These are phyloP conservation scores for Wickerhamomyces ciferrii DNA, from an alignment of 805 yeast species.

Conservation along the genomic window DNA sequence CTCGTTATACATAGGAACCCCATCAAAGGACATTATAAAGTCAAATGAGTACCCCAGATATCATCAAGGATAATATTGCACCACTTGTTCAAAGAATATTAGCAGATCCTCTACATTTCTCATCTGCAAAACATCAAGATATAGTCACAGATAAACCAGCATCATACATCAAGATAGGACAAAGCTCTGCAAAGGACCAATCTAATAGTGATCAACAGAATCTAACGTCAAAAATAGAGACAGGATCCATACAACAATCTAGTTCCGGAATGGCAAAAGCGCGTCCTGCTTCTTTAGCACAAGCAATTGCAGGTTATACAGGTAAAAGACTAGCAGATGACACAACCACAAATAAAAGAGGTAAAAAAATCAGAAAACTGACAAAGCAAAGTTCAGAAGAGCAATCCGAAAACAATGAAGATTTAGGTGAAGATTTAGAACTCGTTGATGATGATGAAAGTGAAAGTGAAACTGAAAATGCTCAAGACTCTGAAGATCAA, in stretches of 20 bases:
- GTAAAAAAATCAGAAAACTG: slow-evolving; percentile 20
- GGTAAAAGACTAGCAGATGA: slow-evolving; percentile 16
- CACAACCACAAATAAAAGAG: slow-evolving; percentile 4
- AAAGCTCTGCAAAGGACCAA: slow-evolving; percentile 4
- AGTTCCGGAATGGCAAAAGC: neutral
- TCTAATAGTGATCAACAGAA: slow-evolving; percentile 5
- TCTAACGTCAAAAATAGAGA: slow-evolving; percentile 2
- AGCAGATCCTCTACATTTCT: slow-evolving; percentile 58
- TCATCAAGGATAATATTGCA: slow-evolving; percentile 28
- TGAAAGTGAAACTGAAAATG: slow-evolving; percentile 12
- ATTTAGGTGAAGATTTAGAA: slow-evolving; percentile 27
- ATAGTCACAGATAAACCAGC: slow-evolving; percentile 39
- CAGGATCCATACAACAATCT: neutral
- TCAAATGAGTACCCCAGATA: slow-evolving; percentile 19
- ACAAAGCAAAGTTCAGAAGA: slow-evolving; percentile 11
- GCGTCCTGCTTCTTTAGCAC: slow-evolving; percentile 19
- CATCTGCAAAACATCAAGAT: slow-evolving; percentile 53
- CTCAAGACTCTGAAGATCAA: slow-evolving; percentile 8
- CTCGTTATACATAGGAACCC: neutral
- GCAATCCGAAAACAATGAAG: slow-evolving; percentile 18
- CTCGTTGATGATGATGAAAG: slow-evolving; percentile 33
- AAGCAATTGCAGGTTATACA: slow-evolving; percentile 21
- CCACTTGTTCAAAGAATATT: slow-evolving; percentile 63
- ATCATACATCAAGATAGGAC: slow-evolving; percentile 35
- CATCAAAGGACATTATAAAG: no score